Percentiles rank a stretch among this genome's conserved stretches.
Conservation (phyloP, 495 filamentous ascomycete genomes). For the Aspergillus saccharolyticus region DNA sequence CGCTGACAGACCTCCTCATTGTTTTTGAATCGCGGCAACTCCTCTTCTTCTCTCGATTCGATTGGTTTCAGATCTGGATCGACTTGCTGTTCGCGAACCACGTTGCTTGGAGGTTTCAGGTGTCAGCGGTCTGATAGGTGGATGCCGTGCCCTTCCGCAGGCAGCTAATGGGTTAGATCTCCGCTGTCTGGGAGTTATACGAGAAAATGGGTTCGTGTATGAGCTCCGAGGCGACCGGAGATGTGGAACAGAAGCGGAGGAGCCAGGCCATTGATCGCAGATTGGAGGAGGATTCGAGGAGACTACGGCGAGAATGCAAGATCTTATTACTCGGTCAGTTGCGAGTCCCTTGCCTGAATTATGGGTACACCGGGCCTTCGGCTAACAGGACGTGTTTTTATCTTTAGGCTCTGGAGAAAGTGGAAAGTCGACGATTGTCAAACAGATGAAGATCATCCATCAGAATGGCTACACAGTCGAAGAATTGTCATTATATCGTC, state of each 20-base stretch:
- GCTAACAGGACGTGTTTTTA: conserved; percentile 11
- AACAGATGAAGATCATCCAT: conserved; percentile 99
- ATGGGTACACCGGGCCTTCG: not conserved
- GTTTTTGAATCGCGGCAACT: conserved; percentile 11
- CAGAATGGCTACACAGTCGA: conserved; percentile 92
- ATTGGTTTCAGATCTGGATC: conserved; percentile 3
- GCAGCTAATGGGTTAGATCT: conserved; percentile 22
- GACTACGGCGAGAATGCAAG: conserved; percentile 95
- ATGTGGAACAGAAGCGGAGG: conserved; percentile 85
- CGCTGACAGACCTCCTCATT: not conserved
- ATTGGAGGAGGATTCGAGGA: conserved; percentile 87
- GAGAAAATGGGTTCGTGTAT: conserved; percentile 80
- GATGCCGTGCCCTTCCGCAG: conserved; percentile 27
- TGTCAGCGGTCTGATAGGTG: conserved; percentile 8
- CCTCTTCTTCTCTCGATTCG: not conserved
- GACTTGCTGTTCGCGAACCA: not conserved
- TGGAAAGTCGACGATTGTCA: conserved; percentile 98
- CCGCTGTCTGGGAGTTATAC: conserved; percentile 22
- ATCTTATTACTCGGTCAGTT: conserved; percentile 79
- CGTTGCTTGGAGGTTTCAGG: conserved; percentile 7
- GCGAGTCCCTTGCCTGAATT: not conserved
- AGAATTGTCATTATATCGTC: conserved; percentile 85
- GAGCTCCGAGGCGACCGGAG: conserved; percentile 70
- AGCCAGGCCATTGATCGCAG: conserved; percentile 90
- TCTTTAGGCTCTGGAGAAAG: conserved; percentile 90